A percentile compares a stretch with the other conserved stretches of the same genome.
Conservation (phyloP, 2,329 filamentous ascomycete species). For the Penicillium sp. region DNA sequence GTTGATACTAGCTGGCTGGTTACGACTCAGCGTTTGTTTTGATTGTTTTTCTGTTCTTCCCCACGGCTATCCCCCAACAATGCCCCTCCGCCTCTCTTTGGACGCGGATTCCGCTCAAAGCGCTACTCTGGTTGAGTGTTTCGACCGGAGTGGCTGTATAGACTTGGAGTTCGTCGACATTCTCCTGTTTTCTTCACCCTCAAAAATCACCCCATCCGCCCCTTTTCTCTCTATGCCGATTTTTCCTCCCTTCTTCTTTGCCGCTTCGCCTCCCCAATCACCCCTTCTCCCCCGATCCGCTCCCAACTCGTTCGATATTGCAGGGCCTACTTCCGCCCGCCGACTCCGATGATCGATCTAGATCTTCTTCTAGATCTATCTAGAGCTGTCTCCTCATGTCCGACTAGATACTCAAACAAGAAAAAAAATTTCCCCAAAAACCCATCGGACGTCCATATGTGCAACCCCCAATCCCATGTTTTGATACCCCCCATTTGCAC, state of each 20-base stretch:
- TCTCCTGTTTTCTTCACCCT: constrained; percentile 10
- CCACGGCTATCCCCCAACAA: constrained; percentile 8
- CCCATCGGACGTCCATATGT: constrained; percentile 19
- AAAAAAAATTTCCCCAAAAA: constrained; percentile 25
- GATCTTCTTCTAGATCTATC: constrained; percentile 8
- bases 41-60: constrained; percentile 13
- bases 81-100: constrained; percentile 10
- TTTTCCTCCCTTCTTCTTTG: neutral
- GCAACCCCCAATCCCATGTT: constrained; percentile 18
- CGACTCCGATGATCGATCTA: constrained; percentile 11
- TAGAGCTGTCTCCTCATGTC: constrained; percentile 22
- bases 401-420: constrained; percentile 34
- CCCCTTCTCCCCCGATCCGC: constrained; percentile 8
- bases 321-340: constrained; percentile 43
- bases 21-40: constrained; percentile 39
- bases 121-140: constrained; percentile 3
- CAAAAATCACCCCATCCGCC: constrained; percentile 14
- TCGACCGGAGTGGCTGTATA: constrained; percentile 14
- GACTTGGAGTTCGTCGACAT: constrained; percentile 24
- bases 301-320: constrained; percentile 15
- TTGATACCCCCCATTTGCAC: constrained; percentile 35
- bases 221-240: neutral
- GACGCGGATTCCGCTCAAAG: constrained; percentile 13
- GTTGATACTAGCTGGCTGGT: constrained; percentile 45
- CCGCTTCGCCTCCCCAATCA: constrained; percentile 6